Base-by-base conservation (phyloP, 768 basidiomycete species). In the Hortiboletus campestris region DNA sequence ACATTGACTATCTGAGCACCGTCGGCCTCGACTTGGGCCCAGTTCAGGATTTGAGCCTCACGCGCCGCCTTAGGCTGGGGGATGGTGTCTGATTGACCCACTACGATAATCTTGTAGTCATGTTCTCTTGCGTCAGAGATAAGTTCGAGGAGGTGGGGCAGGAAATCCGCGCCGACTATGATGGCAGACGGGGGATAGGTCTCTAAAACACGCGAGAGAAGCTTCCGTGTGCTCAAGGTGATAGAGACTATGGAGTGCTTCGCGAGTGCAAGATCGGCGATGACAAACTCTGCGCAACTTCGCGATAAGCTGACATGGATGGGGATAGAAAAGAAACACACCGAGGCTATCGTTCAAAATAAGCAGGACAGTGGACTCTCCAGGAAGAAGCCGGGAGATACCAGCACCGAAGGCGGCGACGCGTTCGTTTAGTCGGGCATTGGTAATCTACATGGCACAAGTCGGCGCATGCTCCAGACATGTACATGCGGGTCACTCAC, bases 281-380 rank as follows among this genome's bases (percentile, higher is more conserved):
- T 81, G 64, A 93, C 64, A 67, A 89, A 94, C 73, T 89, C 91
- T 90, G 63, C 31, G 44, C 25, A 28, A 31, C 20, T 39, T 55
- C 31, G 22, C 36, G 44, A 34, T 22, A 22, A 56, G 56, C 6
- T 7, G 22, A 53, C 14, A 31, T 38, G 11, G 20, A 43, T 2
- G 25, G 34, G 11, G n/a, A 44, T 22, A 42, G 41, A 53, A 47
- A 29, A 45, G 1, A 20, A 47, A 47, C 79, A 13, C 60, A 89
- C 91, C 91, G 44, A 94, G 75, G 43, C 86, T 72, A 65, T 94
- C 92, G 59, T 94, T 89, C 39, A 94, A 74, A 25, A 93, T 73
- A 13, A 94, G 70, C n/a, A 94, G 68, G 9, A 89, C 89, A 56
- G 77, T 85, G 29, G 89, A 87, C 49, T 83, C 79, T 49, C 76